phyloP scores from a whole-genome alignment of 2,329 filamentous ascomycete genomes.

The Diaporthe citri region DNA sequence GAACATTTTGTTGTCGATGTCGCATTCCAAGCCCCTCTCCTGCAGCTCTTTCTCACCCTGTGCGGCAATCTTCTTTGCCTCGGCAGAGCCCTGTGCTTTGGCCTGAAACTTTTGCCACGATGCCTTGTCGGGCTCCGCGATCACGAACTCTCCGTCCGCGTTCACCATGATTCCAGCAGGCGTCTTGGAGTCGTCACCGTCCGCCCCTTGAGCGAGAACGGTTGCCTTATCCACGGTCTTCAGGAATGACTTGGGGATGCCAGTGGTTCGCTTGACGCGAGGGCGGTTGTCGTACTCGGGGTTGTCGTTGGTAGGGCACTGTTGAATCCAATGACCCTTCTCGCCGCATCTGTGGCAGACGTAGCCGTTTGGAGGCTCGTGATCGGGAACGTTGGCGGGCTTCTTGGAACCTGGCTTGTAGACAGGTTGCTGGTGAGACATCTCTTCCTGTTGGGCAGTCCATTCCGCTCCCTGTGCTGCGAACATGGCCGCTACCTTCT shows the following conservation, averaged over 20 bases:
- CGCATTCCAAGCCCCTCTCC: constrained; percentile 90
- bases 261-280: constrained; percentile 94
- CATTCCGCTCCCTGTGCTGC: constrained; percentile 91
- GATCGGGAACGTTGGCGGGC: constrained; percentile 84
- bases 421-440: constrained; percentile 81
- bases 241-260: constrained; percentile 94
- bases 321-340: constrained; percentile 99
- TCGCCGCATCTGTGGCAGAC: constrained; percentile 96
- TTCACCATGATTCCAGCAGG: constrained; percentile 96
- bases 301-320: constrained; percentile 98
- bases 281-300: constrained; percentile 95
- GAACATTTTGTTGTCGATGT: constrained; percentile 98
- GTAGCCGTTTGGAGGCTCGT: constrained; percentile 93
- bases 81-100: constrained; percentile 88
- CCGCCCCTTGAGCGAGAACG: constrained; percentile 78
- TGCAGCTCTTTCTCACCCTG: constrained; percentile 88
- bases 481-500: constrained; percentile 93
- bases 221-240: constrained; percentile 95
- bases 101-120: constrained; percentile 98
- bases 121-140: constrained; percentile 94
- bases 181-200: constrained; percentile 83
- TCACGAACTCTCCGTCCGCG: constrained; percentile 96
- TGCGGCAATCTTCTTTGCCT: constrained; percentile 81
- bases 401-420: constrained; percentile 74
- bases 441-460: constrained; percentile 92